A percentile compares a stretch with the other conserved stretches of the same genome.
Conservation (phyloP, 768 basidiomycete genomes). For the Russula sp. region DNA sequence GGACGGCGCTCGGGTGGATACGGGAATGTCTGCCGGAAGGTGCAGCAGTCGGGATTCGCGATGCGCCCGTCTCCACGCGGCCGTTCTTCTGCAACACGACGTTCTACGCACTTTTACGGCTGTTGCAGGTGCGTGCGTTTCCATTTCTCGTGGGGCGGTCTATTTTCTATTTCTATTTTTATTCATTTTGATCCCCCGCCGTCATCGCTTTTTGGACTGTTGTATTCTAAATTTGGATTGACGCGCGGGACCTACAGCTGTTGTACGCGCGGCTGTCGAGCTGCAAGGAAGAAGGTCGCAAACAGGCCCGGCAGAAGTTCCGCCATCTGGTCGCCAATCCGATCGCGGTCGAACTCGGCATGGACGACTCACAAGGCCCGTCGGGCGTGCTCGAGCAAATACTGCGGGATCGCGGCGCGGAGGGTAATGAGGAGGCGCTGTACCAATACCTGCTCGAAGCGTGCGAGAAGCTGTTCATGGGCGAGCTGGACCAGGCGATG, state of each 20-base stretch:
- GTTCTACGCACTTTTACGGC: conserved; percentile 83
- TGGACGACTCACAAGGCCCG: conserved; percentile 78
- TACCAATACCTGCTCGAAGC: conserved; percentile 87
- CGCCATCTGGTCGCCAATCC: conserved; percentile 67
- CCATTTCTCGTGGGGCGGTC: neutral
- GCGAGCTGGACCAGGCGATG: conserved; percentile 82
- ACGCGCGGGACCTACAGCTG: conserved; percentile 45
- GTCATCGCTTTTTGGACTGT: neutral
- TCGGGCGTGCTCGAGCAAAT: conserved; percentile 63
- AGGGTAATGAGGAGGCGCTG: conserved; percentile 55
- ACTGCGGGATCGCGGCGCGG: conserved; percentile 43
- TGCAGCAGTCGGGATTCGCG: conserved; percentile 23
- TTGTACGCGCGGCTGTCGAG: conserved; percentile 81
- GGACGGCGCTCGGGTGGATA: conserved; percentile 14
- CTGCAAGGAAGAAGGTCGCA: conserved; percentile 78
- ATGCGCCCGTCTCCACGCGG: conserved; percentile 32
- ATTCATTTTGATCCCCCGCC: too few relatives aligned
- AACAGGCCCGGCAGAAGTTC: conserved; percentile 62
- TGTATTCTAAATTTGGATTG: conserved; percentile 3
- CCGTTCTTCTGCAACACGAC: conserved; percentile 90
- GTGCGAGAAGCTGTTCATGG: conserved; percentile 91
- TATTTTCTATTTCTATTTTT: neutral
- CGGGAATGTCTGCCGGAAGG: conserved; percentile 21
- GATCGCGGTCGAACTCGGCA: conserved; percentile 74
- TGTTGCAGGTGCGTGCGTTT: conserved; percentile 65